These are phyloP conservation scores for Backusella westeae DNA, from an alignment of 192 early-diverging fungal genomes.

Conservation along the genomic window DNA sequence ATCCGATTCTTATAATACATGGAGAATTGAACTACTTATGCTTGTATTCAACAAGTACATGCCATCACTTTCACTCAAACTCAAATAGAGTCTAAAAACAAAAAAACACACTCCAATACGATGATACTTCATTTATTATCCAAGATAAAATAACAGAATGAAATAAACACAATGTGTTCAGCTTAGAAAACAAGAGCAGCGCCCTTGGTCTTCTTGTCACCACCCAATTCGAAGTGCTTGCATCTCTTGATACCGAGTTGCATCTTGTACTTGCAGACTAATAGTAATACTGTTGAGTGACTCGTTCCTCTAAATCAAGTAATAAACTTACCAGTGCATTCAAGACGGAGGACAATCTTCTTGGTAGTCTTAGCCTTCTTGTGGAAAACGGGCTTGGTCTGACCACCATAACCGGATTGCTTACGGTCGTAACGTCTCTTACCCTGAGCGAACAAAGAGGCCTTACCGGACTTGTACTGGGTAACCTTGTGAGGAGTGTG, in stretches of 20 bases:
- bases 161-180: not conserved
- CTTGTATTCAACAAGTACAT: no score
- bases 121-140: constrained; percentile 1
- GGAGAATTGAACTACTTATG: no score
- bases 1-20: no score
- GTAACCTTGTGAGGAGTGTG: constrained; percentile 99
- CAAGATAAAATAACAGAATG: not conserved
- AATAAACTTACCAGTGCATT: constrained; percentile 68
- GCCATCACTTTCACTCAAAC: not conserved
- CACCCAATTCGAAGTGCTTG: constrained; percentile 99
- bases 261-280: constrained; percentile 96
- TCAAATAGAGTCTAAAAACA: not conserved
- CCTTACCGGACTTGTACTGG: constrained; percentile 99
- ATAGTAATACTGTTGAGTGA: not conserved
- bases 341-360: constrained; percentile 98
- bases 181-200: constrained; percentile 87
- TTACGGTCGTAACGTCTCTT: constrained; percentile 65
- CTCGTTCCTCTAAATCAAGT: no score
- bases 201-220: constrained; percentile 96
- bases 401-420: constrained; percentile 99
- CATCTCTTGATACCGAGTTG: constrained; percentile 98
- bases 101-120: not conserved
- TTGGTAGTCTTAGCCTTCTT: constrained; percentile 99
- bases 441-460: constrained; percentile 99
- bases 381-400: constrained; percentile 99